These are phyloP conservation scores for Jaltomata sinuosa DNA, from an alignment of 257 asterid genomes.

Conservation along the genomic window DNA sequence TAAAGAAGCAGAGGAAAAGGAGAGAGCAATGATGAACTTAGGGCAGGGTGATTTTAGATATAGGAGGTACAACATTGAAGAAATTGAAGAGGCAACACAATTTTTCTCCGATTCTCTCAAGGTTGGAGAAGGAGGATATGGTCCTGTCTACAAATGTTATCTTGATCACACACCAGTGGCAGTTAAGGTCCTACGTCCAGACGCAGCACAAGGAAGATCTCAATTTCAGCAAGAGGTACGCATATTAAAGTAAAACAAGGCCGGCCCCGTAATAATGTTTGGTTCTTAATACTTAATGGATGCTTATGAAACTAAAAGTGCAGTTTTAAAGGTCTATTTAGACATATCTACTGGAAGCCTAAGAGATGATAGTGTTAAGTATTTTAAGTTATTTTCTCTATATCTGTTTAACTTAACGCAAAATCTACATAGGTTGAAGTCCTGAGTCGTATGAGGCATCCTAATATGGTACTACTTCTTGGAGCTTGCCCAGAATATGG, in stretches of 20 bases:
- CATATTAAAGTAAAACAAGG: neutral
- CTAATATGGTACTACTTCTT: slow-evolving; percentile 76
- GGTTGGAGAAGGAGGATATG: slow-evolving; percentile 95
- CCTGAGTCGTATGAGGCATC: slow-evolving; percentile 82
- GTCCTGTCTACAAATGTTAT: slow-evolving; percentile 75
- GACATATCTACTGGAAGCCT: neutral
- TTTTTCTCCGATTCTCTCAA: slow-evolving; percentile 37
- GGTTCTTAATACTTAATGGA: neutral
- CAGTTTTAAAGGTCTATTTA: neutral
- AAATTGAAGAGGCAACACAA: slow-evolving; percentile 77
- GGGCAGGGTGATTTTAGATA: slow-evolving; percentile 22
- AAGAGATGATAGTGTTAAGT: neutral
- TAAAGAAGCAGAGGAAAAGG: slow-evolving; percentile 22
- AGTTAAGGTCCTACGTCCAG: slow-evolving; percentile 77
- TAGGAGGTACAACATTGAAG: slow-evolving; percentile 60
- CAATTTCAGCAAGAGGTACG: slow-evolving; percentile 82
- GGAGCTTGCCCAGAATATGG: slow-evolving; percentile 97
- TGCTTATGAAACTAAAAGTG: neutral
- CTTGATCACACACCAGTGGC: slow-evolving; percentile 86
- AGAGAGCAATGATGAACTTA: neutral
- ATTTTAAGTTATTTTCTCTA: neutral
- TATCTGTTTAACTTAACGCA: neutral
- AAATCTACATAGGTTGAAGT: slow-evolving; percentile 55
- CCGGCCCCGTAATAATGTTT: neutral
- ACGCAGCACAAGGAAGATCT: slow-evolving; percentile 80